Base-by-base conservation (phyloP, 306 rosid genomes). In the Boehmeria nivea region DNA sequence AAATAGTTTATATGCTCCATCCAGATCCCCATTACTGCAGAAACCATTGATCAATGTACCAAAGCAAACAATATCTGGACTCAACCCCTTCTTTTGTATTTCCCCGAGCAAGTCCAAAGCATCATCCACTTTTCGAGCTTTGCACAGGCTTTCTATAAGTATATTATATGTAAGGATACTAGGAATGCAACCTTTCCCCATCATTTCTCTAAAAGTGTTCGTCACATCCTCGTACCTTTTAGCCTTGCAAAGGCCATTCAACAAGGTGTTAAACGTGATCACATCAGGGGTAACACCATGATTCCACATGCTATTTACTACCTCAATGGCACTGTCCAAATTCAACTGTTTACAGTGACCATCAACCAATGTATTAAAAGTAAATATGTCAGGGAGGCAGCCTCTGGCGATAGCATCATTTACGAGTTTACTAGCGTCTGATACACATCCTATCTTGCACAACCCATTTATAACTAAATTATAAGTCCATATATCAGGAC, bases 201-300 rank as follows among this genome's bases (percentile, higher is more conserved):
- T 47, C 90, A 89, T 85, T 62, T 63, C 84, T 69, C 72, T 71
- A 76, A 78, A 88, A 57, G 76, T 85, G 21, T 66, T 75, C 80
- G 78, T 72, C 51, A 86, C 88, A 74, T 81, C 89, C 6, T 76
- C 79, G 51, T 45, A 65, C 69, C 73, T 83, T 48, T 65, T 58
- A 55, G 88, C 82, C 86, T 90, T 90, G 78, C 95, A 86, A 51
- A 86, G 95, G 54, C 97, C 95, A 71, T 86, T 82, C 65, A 86
- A 66, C 76, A 90, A 54, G 60, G 91, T 78, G 72, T 86, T 90
- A 59, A 77, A 82, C 15, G 95, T 84, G 70, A 90, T 80, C 73
- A 86, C 94, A 70, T 90, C 97, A 54, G 95, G 95, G 51, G 65
- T 70, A 77, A 87, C 83, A 64, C 94, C 95, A 21, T 74, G 88